Evolutionary conservation across 1,284 basidiomycete genomes (phyloP), one percentile per base, ranked within the genome.

Genomic region (Melampsora occidentalis): DNA sequence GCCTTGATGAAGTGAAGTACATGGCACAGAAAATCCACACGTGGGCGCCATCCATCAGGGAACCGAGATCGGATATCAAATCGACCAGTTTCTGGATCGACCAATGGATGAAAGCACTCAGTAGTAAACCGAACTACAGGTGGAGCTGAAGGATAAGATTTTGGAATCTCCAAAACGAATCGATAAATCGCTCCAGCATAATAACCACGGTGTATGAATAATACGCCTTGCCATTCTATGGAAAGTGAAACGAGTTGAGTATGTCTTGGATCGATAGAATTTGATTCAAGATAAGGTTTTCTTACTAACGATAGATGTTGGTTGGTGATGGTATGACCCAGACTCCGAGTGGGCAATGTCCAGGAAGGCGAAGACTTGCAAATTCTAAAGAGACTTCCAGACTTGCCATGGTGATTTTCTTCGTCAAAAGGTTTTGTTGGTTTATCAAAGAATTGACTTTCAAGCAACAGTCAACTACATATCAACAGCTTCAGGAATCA

Each of bases 51-150:
- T 46, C 3, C 42, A 28, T 33, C 28, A 2, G 66, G 57, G 25
- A 76, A 76, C 42, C 61, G 69, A 5, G 48, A 31, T 46, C 59
- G 9, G 5, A 63, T 46, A 62, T 76, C 64, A 46, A 76, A 76
- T 14, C 46, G 25, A 49, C 57, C 53, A n/a, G 66, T 59, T 31
- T 51, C 39, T 20, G 66, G 73, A 35, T 76, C 73, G 42, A 76
- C 66, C 48, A 76, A 53, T 22, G 73, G 73, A 69, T 76, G 73
- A 64, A 76, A 76, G n/a, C 66, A 69, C 46, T 76, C 73, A 42
- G 66, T 69, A 31, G 48, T 53, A 35, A 76, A 76, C 12, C 48
- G 22, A 28, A 76, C 51, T 48, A 69, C 59, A 14, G 73, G 73
- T 22, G 67, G 35, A 22, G 46, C 42, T 42, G 57, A 63, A 28